These are phyloP conservation scores for Ustilago sp. DNA, from an alignment of 1,284 basidiomycete species.

Conservation along the genomic window DNA sequence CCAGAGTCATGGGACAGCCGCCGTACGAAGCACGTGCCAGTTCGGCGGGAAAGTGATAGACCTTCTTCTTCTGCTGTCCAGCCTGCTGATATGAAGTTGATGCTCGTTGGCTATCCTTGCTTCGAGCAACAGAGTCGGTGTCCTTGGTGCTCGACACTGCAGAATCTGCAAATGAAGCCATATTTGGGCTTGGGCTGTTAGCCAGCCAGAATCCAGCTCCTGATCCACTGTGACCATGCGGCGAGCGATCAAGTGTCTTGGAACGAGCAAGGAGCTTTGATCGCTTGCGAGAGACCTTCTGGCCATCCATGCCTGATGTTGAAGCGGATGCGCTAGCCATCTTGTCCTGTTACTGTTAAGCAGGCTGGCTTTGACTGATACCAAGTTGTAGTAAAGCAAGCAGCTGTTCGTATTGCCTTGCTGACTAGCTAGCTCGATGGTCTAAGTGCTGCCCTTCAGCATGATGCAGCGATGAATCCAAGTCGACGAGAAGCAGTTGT, in stretches of 20 bases:
- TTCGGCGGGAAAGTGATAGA: constrained; percentile 44
- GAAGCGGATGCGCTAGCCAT: constrained; percentile 35
- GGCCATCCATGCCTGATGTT: constrained; percentile 11
- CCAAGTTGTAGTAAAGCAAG: background rate
- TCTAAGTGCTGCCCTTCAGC: constrained; percentile 3
- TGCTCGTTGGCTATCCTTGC: constrained; percentile 4
- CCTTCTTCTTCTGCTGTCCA: constrained; percentile 15
- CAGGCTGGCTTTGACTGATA: too few relatives aligned
- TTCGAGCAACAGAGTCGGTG: background rate
- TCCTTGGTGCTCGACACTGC: background rate
- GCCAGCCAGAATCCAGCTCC: constrained; percentile 50
- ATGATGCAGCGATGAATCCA: constrained; percentile 6
- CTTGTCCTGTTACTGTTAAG: background rate
- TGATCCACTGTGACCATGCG: constrained; percentile 49
- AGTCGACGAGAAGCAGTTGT: background rate
- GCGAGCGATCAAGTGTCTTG: constrained; percentile 41
- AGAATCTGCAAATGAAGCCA: constrained; percentile 14
- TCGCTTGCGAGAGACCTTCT: constrained; percentile 28
- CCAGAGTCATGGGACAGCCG: constrained; percentile 22
- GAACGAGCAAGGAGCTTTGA: constrained; percentile 37
- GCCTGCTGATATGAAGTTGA: background rate
- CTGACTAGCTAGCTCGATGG: constrained; percentile 9
- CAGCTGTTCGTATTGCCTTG: background rate
- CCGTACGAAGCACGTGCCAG: constrained; percentile 36
- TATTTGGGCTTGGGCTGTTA: constrained; percentile 36